phyloP scores from a whole-genome alignment of 1,284 basidiomycete genomes.

The Ustilago esculenta region DNA sequence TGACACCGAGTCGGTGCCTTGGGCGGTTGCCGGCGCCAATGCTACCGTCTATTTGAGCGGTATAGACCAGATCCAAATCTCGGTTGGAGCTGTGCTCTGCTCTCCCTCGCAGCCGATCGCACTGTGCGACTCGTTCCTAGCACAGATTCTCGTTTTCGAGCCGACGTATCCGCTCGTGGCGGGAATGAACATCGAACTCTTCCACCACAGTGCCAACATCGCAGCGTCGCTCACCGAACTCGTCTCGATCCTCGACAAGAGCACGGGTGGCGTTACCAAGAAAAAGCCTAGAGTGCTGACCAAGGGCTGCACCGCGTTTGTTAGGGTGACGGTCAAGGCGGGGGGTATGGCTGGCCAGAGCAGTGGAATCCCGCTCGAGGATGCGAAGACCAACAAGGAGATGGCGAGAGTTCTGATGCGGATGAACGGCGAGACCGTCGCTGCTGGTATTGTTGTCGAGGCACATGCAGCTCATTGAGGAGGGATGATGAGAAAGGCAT shows the following conservation, averaged over 20 bases:
- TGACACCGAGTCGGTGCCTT: slow-evolving; percentile 80
- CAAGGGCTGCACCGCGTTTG: slow-evolving; percentile 83
- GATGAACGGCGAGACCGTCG: slow-evolving; percentile 91
- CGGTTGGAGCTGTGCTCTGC: slow-evolving; percentile 88
- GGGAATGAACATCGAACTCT: slow-evolving; percentile 83
- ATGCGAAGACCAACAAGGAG: slow-evolving; percentile 89
- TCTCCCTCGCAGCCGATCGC: slow-evolving; percentile 75
- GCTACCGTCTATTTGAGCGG: slow-evolving; percentile 83
- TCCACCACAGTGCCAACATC: slow-evolving; percentile 91
- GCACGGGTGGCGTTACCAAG: slow-evolving; percentile 79
- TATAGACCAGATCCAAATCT: slow-evolving; percentile 85
- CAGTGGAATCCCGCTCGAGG: slow-evolving; percentile 71
- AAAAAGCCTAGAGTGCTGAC: slow-evolving; percentile 81
- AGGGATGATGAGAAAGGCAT: neutral
- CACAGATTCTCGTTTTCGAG: slow-evolving; percentile 93
- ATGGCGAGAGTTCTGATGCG: slow-evolving; percentile 92
- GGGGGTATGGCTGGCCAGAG: slow-evolving; percentile 48
- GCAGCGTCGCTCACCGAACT: slow-evolving; percentile 87
- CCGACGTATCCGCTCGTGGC: slow-evolving; percentile 86
- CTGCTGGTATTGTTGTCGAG: slow-evolving; percentile 75
- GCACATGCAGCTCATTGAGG: slow-evolving; percentile 10
- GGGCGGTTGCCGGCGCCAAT: slow-evolving; percentile 90
- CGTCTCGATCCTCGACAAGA: slow-evolving; percentile 79
- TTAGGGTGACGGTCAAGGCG: slow-evolving; percentile 73
- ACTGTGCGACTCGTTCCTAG: slow-evolving; percentile 79